Conservation (phyloP, 2,329 filamentous ascomycete genomes). For the Chaetothyriales sp. region DNA sequence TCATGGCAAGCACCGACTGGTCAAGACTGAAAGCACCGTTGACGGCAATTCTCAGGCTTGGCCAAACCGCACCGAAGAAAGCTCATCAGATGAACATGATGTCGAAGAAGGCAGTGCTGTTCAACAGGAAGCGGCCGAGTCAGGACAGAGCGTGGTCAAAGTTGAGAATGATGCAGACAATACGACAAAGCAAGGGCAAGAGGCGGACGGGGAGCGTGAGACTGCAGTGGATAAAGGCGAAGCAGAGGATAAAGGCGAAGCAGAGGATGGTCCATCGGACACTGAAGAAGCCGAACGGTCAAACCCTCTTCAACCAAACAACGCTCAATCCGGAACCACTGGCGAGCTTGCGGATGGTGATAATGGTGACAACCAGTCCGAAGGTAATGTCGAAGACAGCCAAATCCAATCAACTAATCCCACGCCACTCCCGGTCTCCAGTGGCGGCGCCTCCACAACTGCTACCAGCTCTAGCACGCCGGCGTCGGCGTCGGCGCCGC, state of each 20-base stretch:
- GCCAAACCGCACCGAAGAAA: constrained; percentile 10
- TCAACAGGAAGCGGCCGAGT: constrained; percentile 16
- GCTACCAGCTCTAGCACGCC: constrained; percentile 6
- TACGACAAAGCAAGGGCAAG: constrained; percentile 18
- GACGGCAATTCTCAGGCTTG: constrained; percentile 16
- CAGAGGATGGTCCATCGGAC: constrained; percentile 13
- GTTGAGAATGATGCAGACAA: constrained; percentile 18
- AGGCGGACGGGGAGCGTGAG: constrained; percentile 18
- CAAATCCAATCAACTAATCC: background rate
- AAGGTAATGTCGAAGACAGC: constrained; percentile 3
- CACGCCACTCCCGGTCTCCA: constrained; percentile 21
- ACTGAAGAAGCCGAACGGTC: constrained; percentile 17
- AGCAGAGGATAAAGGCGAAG: constrained; percentile 17
- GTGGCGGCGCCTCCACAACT: constrained; percentile 6
- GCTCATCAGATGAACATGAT: constrained; percentile 15
- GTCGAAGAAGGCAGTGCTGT: constrained; percentile 10
- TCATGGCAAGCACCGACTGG: constrained; percentile 59
- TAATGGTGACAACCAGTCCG: constrained; percentile 17
- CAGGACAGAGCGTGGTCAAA: constrained; percentile 19
- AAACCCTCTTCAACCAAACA: constrained; percentile 8
- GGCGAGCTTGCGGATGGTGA: constrained; percentile 19
- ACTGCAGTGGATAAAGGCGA: constrained; percentile 19
- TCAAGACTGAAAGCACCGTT: constrained; percentile 19
- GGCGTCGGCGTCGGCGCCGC: constrained; percentile 10
- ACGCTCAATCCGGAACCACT: background rate